Evolutionary conservation across 2,329 filamentous ascomycete species (phyloP), one percentile per base, ranked within the genome.

Genomic region (Stagonosporopsis cucurbitacearum): DNA sequence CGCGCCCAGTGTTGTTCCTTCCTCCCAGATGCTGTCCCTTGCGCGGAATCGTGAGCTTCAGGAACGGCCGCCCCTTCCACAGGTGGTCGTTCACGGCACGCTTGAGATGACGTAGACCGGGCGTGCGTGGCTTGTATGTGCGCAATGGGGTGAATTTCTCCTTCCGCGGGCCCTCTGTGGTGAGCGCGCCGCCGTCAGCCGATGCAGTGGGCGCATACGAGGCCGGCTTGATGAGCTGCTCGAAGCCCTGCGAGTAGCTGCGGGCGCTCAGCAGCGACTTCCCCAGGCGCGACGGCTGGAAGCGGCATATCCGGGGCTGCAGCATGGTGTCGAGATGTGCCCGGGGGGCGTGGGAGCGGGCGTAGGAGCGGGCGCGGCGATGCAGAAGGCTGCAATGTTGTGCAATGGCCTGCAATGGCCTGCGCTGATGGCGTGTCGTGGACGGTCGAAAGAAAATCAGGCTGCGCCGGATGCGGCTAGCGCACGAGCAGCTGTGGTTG

Each of bases 41-140:
- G 77, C 97, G 96, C 33, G 92, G 87, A 69, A 92, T 91, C 11
- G 96, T 99, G 75, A 99, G 83, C 46, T 88, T 86, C 30, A 91
- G 82, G 64, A 89, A 87, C 0, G 95, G 91, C 53, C 92, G 84
- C 55, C 95, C 95, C 78, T 96, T 97, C 92, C 92, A 98, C 41
- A 99, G 81, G 77, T 99, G 95, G 70, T 97, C 92, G 78, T 98
- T 98, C 78, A 97, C 88, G 13, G 95, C 92, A 39, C 95, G 86
- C 75, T 89, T 90, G 63, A 99, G 81, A 84, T 99, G 95, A 70
- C 95, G 88, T 56, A 96, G 78, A 84, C 95, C 95, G 12, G 94
- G 94, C 0, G 95, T 97, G 68, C 92, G 88, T 32, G 95, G 95
- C 76, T 91, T 98, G 78, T 97, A 99, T 50, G 90, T 95, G 68